Evolutionary conservation across 2,329 filamentous ascomycete genomes (phyloP).

Genomic region (Trichoderma harzianum): DNA sequence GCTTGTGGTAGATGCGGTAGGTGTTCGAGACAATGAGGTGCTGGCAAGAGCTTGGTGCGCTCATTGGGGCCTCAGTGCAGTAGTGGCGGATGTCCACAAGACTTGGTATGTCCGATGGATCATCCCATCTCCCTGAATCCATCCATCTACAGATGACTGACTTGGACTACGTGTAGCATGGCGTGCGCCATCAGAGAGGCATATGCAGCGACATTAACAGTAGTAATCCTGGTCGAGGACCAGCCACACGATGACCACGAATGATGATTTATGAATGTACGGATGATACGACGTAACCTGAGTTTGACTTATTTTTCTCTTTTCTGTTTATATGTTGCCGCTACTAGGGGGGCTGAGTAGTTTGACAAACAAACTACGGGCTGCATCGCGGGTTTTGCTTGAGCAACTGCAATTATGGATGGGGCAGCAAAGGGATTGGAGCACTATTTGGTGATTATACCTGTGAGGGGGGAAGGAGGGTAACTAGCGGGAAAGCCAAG

Average conservation of each 20-base stretch:
- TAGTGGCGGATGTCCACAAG: conserved; percentile 65
- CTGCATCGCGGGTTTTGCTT: not conserved
- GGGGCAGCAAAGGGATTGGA: not conserved
- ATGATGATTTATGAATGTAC: conserved; percentile 24
- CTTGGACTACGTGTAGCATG: conserved; percentile 50
- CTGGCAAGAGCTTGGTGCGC: conserved; percentile 74
- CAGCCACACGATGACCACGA: conserved; percentile 44
- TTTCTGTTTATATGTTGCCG: conserved; percentile 8
- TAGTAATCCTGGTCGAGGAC: conserved; percentile 65
- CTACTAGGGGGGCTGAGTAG: not conserved
- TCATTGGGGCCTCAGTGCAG: conserved; percentile 68
- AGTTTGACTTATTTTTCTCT: not conserved
- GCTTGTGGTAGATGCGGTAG: conserved; percentile 69
- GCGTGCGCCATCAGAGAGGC: conserved; percentile 72
- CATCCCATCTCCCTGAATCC: not conserved
- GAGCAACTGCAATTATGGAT: not conserved
- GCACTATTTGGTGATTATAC: not conserved
- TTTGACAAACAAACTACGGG: not conserved
- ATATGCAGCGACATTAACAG: conserved; percentile 68
- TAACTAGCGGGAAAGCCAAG: not conserved
- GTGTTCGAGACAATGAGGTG: conserved; percentile 71
- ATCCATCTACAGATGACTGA: conserved; percentile 11
- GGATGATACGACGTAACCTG: conserved; percentile 9
- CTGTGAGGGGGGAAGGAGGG: not conserved
- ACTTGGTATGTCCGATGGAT: conserved; percentile 54